These are phyloP conservation scores for Austroboletus eburneus DNA, from an alignment of 768 basidiomycete genomes.

Conservation along the genomic window DNA sequence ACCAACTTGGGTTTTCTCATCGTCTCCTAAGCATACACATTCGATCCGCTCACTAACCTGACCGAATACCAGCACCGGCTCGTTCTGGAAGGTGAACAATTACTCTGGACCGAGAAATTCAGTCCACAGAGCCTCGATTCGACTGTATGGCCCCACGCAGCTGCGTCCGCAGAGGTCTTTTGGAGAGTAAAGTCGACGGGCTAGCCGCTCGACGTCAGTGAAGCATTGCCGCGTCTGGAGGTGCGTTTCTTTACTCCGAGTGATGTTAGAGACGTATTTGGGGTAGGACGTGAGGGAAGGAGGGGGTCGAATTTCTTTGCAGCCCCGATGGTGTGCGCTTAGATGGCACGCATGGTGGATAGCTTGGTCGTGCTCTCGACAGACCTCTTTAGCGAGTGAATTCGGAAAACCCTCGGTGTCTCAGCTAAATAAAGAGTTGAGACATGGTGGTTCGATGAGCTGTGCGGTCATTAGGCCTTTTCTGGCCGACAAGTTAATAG, in stretches of 20 bases:
- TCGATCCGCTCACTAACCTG: constrained; percentile 46
- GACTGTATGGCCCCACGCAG: constrained; percentile 46
- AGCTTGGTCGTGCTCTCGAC: no score
- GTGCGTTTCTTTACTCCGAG: constrained; percentile 12
- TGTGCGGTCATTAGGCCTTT: no score
- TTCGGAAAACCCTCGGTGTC: no score
- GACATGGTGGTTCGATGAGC: no score
- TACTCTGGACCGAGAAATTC: constrained; percentile 46
- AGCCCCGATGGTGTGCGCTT: constrained; percentile 55
- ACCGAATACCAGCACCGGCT: constrained; percentile 32
- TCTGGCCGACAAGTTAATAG: no score
- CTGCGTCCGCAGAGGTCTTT: constrained; percentile 48
- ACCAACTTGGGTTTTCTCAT: no score
- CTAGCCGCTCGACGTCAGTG: constrained; percentile 27
- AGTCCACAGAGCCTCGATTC: constrained; percentile 40
- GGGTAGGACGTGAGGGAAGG: constrained; percentile 41
- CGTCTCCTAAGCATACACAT: constrained; percentile 42
- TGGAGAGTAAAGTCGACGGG: constrained; percentile 44
- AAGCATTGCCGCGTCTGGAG: constrained; percentile 49
- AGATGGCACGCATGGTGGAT: constrained; percentile 45
- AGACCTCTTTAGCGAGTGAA: no score
- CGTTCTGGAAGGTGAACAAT: constrained; percentile 39
- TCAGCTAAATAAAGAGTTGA: no score
- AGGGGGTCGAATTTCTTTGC: constrained; percentile 45
- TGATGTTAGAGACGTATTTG: no score